Conservation (phyloP, 2,329 filamentous ascomycete species). For the Cladorrhinum sp. region DNA sequence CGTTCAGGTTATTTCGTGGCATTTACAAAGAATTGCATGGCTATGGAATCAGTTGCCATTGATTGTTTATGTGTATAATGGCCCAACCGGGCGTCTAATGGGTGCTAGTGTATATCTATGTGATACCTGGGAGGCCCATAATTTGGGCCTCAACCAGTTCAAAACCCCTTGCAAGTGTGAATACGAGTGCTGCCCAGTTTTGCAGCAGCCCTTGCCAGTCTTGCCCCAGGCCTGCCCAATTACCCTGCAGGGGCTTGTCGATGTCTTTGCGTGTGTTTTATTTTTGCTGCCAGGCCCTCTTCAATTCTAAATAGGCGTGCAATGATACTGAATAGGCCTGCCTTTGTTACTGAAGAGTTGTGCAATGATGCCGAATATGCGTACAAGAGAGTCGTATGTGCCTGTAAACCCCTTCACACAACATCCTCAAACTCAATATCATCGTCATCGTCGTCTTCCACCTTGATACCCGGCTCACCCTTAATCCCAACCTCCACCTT, state of each 20-base stretch:
- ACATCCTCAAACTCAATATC: constrained; percentile 61
- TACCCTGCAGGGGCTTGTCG: no score
- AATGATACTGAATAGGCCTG: not conserved
- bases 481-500: constrained; percentile 17
- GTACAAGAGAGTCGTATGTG: no score
- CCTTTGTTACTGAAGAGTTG: not conserved
- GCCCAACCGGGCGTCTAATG: not conserved
- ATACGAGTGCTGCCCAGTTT: not conserved
- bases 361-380: not conserved
- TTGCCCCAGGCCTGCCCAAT: no score
- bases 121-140: not conserved
- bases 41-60: no score
- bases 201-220: not conserved
- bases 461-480: constrained; percentile 26
- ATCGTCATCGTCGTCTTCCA: constrained; percentile 48
- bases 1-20: no score
- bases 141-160: not conserved
- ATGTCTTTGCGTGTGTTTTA: not conserved
- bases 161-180: no score
- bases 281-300: not conserved
- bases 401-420: constrained; percentile 14
- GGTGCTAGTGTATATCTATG: no score
- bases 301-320: not conserved
- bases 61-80: no score
- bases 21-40: no score